Evolutionary conservation across 305 asterid genomes (phyloP), one percentile per base, ranked within the genome.

Genomic region (Ilex paraguariensis): DNA sequence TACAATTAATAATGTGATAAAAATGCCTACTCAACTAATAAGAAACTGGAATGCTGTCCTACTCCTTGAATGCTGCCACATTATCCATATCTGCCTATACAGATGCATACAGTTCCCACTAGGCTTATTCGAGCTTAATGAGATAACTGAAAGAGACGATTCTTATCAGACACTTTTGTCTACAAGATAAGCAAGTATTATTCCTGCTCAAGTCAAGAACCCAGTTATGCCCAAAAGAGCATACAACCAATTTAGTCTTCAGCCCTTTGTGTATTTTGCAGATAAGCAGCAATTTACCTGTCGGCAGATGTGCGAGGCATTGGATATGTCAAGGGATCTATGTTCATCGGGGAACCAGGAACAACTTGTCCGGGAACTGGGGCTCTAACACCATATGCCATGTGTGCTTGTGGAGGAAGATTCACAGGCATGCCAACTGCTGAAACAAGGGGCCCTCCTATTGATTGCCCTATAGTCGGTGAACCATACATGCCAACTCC

Each of bases 1-100:
- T 36, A 36, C 42, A 36, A 36, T 8, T 36, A 36, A 36, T 36
- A 36, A 36, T 36, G 42, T 36, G 42, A 36, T 36, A 8, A 36
- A 36, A 36, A 36, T 36, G 42, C 9, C 42, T 36, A 36, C 42
- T 36, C 7, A 36, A 36, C 42, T 36, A 36, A 36, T 36, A 36
- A 36, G 42, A 36, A 61, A 50, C 65, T 31, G 59, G 66, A 21
- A 70, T 58, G 59, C 36, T 65, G 54, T 50, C 60, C 75, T 64
- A 70, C 14, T 21, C 46, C n/a, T 52, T 46, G 55, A 68, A 6
- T 56, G 46, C 59, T 68, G 63, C 62, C 66, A 54, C 44, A 28
- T 46, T 13, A 54, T 61, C 40, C 66, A 60, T 28, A 54, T 66
- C 68, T 54, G n/a, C 69, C 69, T 69, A 62, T 62, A 68, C 73